Conservation (phyloP, 2,329 filamentous ascomycete species). For the Thielaviopsis punctulata region DNA sequence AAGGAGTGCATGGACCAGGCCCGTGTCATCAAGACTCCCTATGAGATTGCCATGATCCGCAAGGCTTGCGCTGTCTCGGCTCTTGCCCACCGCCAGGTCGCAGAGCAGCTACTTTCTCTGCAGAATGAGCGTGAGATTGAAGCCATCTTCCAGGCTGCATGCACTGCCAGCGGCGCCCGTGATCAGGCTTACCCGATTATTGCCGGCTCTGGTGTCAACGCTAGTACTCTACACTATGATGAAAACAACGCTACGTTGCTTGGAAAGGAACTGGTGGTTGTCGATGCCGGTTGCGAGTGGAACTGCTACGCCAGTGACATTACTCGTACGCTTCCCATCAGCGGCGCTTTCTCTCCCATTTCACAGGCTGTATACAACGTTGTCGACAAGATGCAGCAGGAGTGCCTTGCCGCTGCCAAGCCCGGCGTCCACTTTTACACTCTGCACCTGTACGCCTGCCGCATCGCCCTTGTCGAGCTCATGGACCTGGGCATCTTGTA, state of each 20-base stretch:
- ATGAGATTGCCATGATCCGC: constrained; percentile 68
- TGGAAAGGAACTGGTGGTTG: constrained; percentile 55
- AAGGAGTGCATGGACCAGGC: constrained; percentile 60
- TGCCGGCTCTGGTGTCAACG: constrained; percentile 67
- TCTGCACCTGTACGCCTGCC: constrained; percentile 55
- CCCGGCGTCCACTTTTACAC: constrained; percentile 55
- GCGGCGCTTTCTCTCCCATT: constrained; percentile 49
- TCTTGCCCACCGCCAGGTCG: constrained; percentile 56
- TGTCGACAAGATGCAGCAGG: constrained; percentile 65
- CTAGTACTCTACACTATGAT: constrained; percentile 71
- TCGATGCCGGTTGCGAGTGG: constrained; percentile 82
- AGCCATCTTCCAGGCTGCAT: constrained; percentile 56
- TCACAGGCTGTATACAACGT: constrained; percentile 58
- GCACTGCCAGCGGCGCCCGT: constrained; percentile 54
- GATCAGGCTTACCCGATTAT: constrained; percentile 80
- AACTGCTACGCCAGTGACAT: constrained; percentile 77
- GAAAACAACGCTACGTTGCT: constrained; percentile 58
- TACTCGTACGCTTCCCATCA: constrained; percentile 71
- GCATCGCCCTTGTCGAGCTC: constrained; percentile 55
- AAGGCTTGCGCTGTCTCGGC: constrained; percentile 68
- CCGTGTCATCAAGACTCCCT: constrained; percentile 68
- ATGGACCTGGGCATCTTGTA: constrained; percentile 54
- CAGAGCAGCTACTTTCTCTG: constrained; percentile 43
- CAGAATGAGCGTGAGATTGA: constrained; percentile 71
- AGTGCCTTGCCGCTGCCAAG: constrained; percentile 50